Base-by-base conservation (phyloP, 73 alveolate genomes). In the Uronychia setigera region DNA sequence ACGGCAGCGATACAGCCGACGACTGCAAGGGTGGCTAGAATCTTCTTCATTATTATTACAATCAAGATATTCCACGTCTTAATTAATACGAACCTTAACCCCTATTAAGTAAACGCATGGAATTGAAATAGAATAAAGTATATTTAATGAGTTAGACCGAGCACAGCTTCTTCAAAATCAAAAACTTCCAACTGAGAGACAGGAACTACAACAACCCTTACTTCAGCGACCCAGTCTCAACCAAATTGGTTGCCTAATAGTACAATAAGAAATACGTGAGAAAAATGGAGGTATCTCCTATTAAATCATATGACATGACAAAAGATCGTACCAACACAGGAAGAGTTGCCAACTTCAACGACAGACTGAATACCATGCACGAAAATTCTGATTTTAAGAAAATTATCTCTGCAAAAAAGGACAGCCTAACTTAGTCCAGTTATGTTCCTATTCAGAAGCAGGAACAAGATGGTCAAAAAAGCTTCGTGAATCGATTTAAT, bases 21-120 rank as follows among this genome's bases (percentile, higher is more conserved):
- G 74, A 60, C 30, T 1, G 88, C 80, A 31, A 81, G n/a, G 30
- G 60, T 60, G 0, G 88, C 88, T 31, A 60, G 32, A 60, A 78
- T 81, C 74, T 81, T 81, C 88, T 46, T 46, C 67, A 46, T 46
- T 11, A 46, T 46, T 46, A 46, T 46, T 11, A 46, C 19, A 46
- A 46, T 46, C 19, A 46, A 46, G 67, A 46, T 46, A 46, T 46
- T 5, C 5, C 5, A 5, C 5, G n/a, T 19, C 19, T 19, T 19
- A 46, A 46, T 46, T 46, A 11, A 46, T 11, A 19, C 67, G 67
- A 19, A n/a, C n/a, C n/a, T 46, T 5, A 46, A 19, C 19, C 67
- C 67, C 67, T n/a, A n/a, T n/a, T n/a, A n/a, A n/a, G n/a, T n/a
- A n/a, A n/a, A n/a, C n/a, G n/a, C n/a, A n/a, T n/a, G n/a, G n/a